Evolutionary conservation across 805 yeast species (phyloP), one percentile per base, ranked within the genome.

Genomic region (Starmerella apis): DNA sequence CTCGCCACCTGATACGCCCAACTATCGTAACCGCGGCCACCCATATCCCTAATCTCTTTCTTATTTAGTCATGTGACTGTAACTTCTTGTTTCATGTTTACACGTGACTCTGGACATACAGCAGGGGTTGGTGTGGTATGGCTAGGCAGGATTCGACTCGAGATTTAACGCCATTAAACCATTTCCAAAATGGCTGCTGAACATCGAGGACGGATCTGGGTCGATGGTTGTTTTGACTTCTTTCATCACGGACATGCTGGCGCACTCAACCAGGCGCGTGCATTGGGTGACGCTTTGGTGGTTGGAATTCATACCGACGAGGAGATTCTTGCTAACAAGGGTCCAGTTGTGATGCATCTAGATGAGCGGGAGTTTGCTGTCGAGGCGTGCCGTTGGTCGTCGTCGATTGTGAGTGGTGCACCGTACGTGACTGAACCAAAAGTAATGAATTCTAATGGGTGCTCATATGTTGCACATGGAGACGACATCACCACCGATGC

Each of bases 401-500:
- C 87, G 2, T 61, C 69, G 39, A 78, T 83, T 0, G 75, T 90
- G 16, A 74, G 80, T 2, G 71, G 75, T 55, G 96, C 97, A 0
- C 98, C 98, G 1, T 92, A 92, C 63, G 96, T 90, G 13, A 92
- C 98, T 0, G 83, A 80, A 56, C 94, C 94, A 0, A 69, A 68
- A 37, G 82, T 86, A 47, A 76, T 87, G 86, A 86, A 83, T 58
- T 57, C 71, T 23, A 77, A 77, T 61, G 77, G 76, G 6, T 92
- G 98, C 69, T 68, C 78, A 61, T 92, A 80, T 64, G 98, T 92
- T n/a, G 95, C 92, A 10, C 98, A 92, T 65, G 98, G 98, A 6
- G 98, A 92, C 66, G 98, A 92, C 63, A 86, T 92, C 57, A 92
- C 96, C 23, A 84, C 96, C 1, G 97, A 92, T 66, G 95, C 95